Base-by-base conservation (phyloP, 495 filamentous ascomycete genomes). In the Amniculicola lignicola region DNA sequence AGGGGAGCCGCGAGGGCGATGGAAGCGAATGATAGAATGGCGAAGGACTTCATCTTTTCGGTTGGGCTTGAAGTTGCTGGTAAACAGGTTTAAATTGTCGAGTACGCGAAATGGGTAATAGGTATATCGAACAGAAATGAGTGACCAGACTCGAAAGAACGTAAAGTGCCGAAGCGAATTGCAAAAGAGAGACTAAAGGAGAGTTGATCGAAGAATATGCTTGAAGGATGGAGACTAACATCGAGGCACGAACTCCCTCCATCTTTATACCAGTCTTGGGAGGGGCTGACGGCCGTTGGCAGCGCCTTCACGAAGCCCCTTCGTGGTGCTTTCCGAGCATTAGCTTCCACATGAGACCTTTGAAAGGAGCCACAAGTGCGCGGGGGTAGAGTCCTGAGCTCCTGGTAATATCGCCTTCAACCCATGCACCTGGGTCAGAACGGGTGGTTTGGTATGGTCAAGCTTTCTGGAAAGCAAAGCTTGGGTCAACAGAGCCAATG, bases 101-200 rank as follows among this genome's bases (percentile, higher is more conserved):
- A 22, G 16, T 12, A 52, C 12, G 18, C n/a, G n/a, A n/a, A n/a
- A n/a, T n/a, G n/a, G n/a, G n/a, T n/a, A n/a, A n/a, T n/a, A n/a
- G n/a, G n/a, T n/a, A n/a, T n/a, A n/a, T n/a, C n/a, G n/a, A n/a
- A 23, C 22, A 38, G 27, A 25, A 58, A 45, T 28, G 61, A 64
- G 61, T 64, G 49, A 52, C 61, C 61, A 64, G 61, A 64, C 61
- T 60, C 61, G 29, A 44, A 55, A 59, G 51, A 64, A 56, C 45
- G 51, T 61, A 55, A 51, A 23, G 11, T 36, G 46, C 43, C 22
- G 36, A 51, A 27, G 50, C 31, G 39, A 31, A 45, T 27, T 44
- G 41, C 15, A 22, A 41, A 51, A 19, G 42, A 48, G 38, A 16
- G 44, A 44, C 12, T 29, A 39, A 51, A 50, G 15, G 48, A 45